phyloP scores from a whole-genome alignment of 345 rosid species.

The Physaria fendleri region DNA sequence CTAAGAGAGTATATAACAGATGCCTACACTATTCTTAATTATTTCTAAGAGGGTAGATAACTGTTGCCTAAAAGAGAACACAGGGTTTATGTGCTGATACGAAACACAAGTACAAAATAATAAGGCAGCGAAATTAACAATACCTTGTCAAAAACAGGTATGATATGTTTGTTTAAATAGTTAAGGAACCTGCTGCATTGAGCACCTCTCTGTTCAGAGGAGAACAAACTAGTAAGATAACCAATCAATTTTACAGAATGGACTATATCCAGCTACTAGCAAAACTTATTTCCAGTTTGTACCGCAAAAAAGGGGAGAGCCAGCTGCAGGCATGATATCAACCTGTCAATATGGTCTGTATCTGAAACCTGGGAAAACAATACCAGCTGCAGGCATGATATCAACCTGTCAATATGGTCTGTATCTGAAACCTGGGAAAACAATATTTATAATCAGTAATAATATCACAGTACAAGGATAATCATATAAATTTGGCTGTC shows the following conservation, averaged over 20 bases:
- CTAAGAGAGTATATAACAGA: not conserved
- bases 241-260: not conserved
- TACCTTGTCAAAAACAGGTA: slow-evolving; percentile 95
- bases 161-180: slow-evolving; percentile 80
- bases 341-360: slow-evolving; percentile 87
- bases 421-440: slow-evolving; percentile 71
- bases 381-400: slow-evolving; percentile 88
- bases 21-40: not conserved
- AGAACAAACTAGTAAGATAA: slow-evolving; percentile 8
- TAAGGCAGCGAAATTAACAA: not conserved
- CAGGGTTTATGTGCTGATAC: not conserved
- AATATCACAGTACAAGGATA: slow-evolving; percentile 3
- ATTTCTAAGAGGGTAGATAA: not conserved
- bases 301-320: slow-evolving; percentile 96
- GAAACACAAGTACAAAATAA: not conserved
- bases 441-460: not conserved
- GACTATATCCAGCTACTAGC: slow-evolving; percentile 1
- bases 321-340: slow-evolving; percentile 89
- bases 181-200: slow-evolving; percentile 84
- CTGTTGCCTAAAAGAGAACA: not conserved
- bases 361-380: slow-evolving; percentile 84
- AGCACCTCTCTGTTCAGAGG: slow-evolving; percentile 69
- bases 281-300: slow-evolving; percentile 12
- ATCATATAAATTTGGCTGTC: not conserved
- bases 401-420: slow-evolving; percentile 90